Evolutionary conservation across 345 rosid species (phyloP).

Genomic region (Gossypium bickii): DNA sequence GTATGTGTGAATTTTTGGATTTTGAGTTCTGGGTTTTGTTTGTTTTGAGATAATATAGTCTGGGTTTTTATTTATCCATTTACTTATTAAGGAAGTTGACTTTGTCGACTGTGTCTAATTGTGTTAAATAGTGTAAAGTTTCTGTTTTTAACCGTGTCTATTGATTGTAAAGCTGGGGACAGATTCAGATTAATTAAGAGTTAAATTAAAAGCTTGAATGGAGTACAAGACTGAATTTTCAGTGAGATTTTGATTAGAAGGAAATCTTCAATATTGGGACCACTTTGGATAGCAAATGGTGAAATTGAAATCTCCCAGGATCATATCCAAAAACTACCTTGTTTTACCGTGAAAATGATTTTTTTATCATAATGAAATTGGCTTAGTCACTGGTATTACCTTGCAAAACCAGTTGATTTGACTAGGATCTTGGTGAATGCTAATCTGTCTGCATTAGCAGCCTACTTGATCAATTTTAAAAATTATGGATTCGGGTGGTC

Average conservation of each 20-base stretch:
- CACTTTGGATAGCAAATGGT: background rate
- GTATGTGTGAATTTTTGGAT: background rate
- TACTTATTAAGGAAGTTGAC: background rate
- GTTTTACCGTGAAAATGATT: background rate
- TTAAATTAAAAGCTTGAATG: background rate
- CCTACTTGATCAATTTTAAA: background rate
- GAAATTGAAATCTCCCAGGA: background rate
- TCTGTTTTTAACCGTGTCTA: background rate
- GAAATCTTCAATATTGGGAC: background rate
- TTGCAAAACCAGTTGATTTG: background rate
- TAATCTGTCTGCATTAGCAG: background rate
- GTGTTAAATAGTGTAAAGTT: constrained; percentile 3
- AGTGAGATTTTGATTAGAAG: background rate
- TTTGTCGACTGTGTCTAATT: background rate
- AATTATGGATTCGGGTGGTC: background rate
- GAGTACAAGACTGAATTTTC: background rate
- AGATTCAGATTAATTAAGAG: background rate
- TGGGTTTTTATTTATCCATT: background rate
- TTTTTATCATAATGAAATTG: background rate
- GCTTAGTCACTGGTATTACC: background rate
- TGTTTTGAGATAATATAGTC: background rate
- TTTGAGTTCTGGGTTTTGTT: constrained; percentile 8
- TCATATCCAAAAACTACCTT: background rate
- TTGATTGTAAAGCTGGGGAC: constrained; percentile 2
- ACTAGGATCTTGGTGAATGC: background rate